These are phyloP conservation scores for Cladosporium sp. DNA, from an alignment of 2,329 filamentous ascomycete species.

Conservation along the genomic window DNA sequence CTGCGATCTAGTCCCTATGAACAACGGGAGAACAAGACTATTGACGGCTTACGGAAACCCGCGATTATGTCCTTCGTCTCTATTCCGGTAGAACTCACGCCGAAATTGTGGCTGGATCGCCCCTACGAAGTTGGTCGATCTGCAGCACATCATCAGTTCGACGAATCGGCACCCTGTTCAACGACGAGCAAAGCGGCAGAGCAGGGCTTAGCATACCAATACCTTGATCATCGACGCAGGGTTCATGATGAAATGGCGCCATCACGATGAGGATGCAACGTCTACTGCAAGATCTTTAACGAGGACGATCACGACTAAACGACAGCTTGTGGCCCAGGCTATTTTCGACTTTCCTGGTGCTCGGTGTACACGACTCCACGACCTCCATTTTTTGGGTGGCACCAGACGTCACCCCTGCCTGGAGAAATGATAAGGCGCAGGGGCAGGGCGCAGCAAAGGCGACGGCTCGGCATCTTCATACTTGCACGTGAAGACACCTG, in stretches of 20 bases:
- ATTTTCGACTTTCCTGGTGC: background rate
- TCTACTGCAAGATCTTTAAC: background rate
- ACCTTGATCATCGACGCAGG: background rate
- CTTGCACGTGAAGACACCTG: background rate
- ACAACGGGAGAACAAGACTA: background rate
- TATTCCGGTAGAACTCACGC: background rate
- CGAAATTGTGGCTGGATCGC: background rate
- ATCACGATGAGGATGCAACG: background rate
- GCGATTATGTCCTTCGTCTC: background rate
- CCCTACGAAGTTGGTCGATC: background rate
- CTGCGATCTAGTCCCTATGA: background rate
- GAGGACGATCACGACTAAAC: background rate
- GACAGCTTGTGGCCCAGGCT: background rate
- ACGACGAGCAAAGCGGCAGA: background rate
- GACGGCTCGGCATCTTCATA: background rate
- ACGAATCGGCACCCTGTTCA: background rate
- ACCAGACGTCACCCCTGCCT: background rate
- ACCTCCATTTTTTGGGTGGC: background rate
- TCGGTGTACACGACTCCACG: background rate
- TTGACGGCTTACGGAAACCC: background rate
- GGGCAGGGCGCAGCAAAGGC: background rate
- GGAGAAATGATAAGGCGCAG: background rate
- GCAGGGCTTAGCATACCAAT: background rate
- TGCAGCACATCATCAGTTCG: background rate
- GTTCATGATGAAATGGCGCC: slow-evolving; percentile 1